Percentiles rank a stretch among this genome's conserved stretches.
These are phyloP conservation scores for Fusarium incarnatum DNA, from an alignment of 2,329 filamentous ascomycete genomes.

Conservation along the genomic window DNA sequence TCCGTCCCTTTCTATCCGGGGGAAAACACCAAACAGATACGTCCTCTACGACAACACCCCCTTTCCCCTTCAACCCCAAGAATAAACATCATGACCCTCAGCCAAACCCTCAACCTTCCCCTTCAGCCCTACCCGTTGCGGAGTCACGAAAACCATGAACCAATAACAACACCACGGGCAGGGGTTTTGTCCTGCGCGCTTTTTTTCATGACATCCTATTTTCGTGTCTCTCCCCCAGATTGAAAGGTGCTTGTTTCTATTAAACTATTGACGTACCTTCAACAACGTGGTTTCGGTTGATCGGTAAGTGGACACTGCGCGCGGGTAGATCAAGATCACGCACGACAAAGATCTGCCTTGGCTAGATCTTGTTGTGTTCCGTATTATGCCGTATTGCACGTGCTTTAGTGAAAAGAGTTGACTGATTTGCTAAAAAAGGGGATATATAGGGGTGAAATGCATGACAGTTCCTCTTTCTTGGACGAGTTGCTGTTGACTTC, in stretches of 20 bases:
- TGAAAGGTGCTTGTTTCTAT: constrained; percentile 6
- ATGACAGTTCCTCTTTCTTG: background rate
- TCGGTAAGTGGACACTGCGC: constrained; percentile 41
- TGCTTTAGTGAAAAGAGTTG: constrained; percentile 8
- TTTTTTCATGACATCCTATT: constrained; percentile 26
- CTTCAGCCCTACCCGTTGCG: constrained; percentile 43
- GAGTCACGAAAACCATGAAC: constrained; percentile 31
- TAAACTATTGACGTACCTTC: constrained; percentile 5
- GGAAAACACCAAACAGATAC: background rate
- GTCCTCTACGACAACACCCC: constrained; percentile 29
- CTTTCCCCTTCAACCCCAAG: constrained; percentile 27
- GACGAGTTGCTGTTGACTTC: background rate
- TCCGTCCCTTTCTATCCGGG: background rate
- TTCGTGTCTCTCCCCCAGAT: constrained; percentile 14
- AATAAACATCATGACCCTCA: constrained; percentile 41
- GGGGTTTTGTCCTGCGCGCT: constrained; percentile 23
- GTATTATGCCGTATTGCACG: constrained; percentile 23
- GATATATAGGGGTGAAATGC: background rate
- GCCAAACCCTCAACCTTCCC: constrained; percentile 26
- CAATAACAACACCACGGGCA: constrained; percentile 36
- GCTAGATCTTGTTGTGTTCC: constrained; percentile 24
- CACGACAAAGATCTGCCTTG: constrained; percentile 31
- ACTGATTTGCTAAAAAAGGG: constrained; percentile 5
- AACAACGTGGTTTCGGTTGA: constrained; percentile 33
- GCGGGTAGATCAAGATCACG: constrained; percentile 33